Conservation (phyloP, 202 grass and related monocot genomes). For the Schoenoplectus triqueter region DNA sequence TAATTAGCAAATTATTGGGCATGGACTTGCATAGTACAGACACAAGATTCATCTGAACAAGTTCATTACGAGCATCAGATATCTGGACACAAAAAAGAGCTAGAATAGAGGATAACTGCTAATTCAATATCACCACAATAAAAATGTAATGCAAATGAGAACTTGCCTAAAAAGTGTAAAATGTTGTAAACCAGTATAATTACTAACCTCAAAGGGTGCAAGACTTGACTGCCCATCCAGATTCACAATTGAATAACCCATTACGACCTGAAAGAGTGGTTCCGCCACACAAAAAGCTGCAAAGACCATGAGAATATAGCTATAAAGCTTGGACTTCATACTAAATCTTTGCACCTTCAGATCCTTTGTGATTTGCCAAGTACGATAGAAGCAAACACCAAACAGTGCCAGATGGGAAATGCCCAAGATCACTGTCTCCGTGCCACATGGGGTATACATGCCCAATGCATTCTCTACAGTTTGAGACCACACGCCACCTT, state of each 20-base stretch:
- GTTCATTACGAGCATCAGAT: neutral
- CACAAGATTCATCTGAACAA: neutral
- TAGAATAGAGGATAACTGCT: neutral
- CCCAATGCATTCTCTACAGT: slow-evolving; percentile 72
- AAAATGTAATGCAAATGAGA: neutral
- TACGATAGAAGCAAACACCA: slow-evolving; percentile 85
- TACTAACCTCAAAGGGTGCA: slow-evolving; percentile 89
- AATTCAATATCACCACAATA: neutral
- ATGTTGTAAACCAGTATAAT: neutral
- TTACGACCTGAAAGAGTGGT: slow-evolving; percentile 60
- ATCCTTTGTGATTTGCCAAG: slow-evolving; percentile 80
- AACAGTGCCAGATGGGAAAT: slow-evolving; percentile 85
- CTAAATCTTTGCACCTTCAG: slow-evolving; percentile 70
- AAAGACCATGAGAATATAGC: slow-evolving; percentile 72
- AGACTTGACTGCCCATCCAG: slow-evolving; percentile 72
- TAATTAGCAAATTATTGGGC: neutral
- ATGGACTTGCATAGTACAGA: neutral
- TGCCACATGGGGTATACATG: slow-evolving; percentile 79
- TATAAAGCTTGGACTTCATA: slow-evolving; percentile 62
- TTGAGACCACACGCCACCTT: slow-evolving; percentile 66
- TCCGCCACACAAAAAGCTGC: slow-evolving; percentile 59
- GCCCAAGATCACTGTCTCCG: slow-evolving; percentile 69
- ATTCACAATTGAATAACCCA: slow-evolving; percentile 79
- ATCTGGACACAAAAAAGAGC: neutral
- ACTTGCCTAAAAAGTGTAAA: neutral